Percentiles rank a stretch among this genome's conserved stretches.
Evolutionary conservation across 176 grass and related monocot species (phyloP).

Genomic region (Bothriochloa decipiens): DNA sequence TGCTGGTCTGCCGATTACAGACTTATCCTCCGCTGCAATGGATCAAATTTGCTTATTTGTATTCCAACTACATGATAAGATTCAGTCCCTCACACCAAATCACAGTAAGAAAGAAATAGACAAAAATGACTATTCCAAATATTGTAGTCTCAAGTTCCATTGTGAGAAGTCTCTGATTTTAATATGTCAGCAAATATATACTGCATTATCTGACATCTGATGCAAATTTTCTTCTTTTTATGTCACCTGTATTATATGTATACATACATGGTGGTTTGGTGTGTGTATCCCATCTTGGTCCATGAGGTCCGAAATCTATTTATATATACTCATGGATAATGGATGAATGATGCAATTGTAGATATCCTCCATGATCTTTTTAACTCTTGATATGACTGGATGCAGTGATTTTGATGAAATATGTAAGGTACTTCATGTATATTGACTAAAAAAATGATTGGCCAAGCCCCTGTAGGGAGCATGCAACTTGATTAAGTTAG

Average conservation of each 20-base stretch:
- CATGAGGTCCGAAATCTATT: conserved; percentile 7
- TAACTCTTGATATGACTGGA: background rate
- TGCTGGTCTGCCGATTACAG: conserved; percentile 65
- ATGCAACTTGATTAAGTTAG: conserved; percentile 20
- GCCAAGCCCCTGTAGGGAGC: background rate
- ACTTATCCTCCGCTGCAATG: conserved; percentile 62
- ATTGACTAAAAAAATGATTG: conserved; percentile 33
- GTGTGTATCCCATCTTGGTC: background rate
- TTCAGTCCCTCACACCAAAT: background rate
- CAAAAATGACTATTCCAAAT: background rate
- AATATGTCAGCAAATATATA: conserved; percentile 7
- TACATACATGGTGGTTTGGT: conserved; percentile 1
- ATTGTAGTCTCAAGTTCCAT: background rate
- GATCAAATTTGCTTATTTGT: conserved; percentile 33
- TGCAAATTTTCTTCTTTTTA: conserved; percentile 16
- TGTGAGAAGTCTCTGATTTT: background rate
- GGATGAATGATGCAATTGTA: background rate
- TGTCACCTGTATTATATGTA: conserved; percentile 3
- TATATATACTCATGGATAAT: background rate
- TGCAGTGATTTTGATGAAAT: conserved; percentile 27
- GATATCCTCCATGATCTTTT: background rate
- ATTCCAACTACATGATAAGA: conserved; percentile 31
- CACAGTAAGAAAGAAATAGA: background rate
- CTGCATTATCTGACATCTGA: conserved; percentile 19
- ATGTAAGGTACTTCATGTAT: conserved; percentile 17